Base-by-base conservation (phyloP, 306 rosid genomes). In the Citrullus amarus region DNA sequence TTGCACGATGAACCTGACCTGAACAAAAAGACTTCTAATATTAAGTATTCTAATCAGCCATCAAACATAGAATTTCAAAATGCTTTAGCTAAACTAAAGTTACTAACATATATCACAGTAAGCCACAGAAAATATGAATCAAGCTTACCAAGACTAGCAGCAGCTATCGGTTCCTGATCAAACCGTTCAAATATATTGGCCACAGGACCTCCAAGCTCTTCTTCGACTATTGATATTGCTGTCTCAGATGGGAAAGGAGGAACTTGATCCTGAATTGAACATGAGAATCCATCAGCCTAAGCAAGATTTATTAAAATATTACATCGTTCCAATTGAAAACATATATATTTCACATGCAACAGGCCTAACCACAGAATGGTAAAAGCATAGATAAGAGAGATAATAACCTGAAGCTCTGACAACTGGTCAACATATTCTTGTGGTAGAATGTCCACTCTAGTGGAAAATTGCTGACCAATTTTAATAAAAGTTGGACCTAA, bases 1-100 rank as follows among this genome's bases (percentile, higher is more conserved):
- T 87, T 34, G 99, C 99, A 79, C 99, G 97, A 83, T 95, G 99
- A 83, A 95, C 99, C 91, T 95, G 99, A 88, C 99, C 99, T 95
- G 92, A 86, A 85, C 53, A 39, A 81, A 75, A 74, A 82, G 50
- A 71, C 38, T 74, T 18, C n/a, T 58, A 28, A 54, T 75, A 17
- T 75, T 13, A 22, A 17, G 74, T 63, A 5, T 59, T 16, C 56
- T 15, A 67, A 79, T 66, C 54, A 79, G 46, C 68, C 54, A 76
- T 9, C 41, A 10, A 69, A 81, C 77, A 30, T 8, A 20, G 9
- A 51, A 73, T 73, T 73, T 53, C 61, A 16, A 53, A 73, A 73
- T 30, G 62, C 59, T 22, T 70, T 22, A 51, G 62, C 78, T 73
- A 41, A 32, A 51, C 22, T 44, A 20, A 70, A 46, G 51, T 32